These are phyloP conservation scores for Hypholoma fasciculare DNA, from an alignment of 768 basidiomycete species.

Conservation along the genomic window DNA sequence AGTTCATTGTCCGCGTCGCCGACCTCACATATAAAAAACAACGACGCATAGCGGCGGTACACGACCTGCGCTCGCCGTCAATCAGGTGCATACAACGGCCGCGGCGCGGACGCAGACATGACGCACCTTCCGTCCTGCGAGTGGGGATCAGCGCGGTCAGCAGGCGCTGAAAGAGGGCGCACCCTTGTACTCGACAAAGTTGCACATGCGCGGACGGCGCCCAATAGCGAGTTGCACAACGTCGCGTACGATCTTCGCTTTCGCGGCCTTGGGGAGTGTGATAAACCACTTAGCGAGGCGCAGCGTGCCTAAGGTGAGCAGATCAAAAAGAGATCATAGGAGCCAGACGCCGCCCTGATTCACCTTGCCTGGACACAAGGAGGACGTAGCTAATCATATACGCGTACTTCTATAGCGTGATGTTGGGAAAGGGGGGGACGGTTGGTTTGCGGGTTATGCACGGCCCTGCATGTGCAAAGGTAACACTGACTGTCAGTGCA, in stretches of 20 bases:
- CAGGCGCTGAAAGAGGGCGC: conserved; percentile 14
- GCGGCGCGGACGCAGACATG: neutral
- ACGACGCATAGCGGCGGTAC: conserved; percentile 91
- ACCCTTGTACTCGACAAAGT: conserved; percentile 97
- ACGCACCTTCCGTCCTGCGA: conserved; percentile 30
- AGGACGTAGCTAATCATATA: conserved; percentile 90
- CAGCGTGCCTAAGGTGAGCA: conserved; percentile 27
- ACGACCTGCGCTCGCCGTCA: conserved; percentile 57
- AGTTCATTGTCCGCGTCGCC: conserved; percentile 87
- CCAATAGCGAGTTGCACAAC: conserved; percentile 91
- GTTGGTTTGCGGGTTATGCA: too few relatives aligned
- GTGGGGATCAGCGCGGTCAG: neutral
- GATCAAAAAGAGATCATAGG: neutral
- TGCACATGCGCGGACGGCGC: conserved; percentile 89
- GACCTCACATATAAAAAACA: conserved; percentile 94
- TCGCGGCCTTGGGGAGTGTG: conserved; percentile 77
- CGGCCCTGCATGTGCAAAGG: too few relatives aligned
- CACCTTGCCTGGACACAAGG: conserved; percentile 89
- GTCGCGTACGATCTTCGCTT: conserved; percentile 93
- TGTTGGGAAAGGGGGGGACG: too few relatives aligned
- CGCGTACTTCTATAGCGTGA: too few relatives aligned
- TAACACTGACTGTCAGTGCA: too few relatives aligned
- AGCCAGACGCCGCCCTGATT: conserved; percentile 16
- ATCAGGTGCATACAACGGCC: neutral
- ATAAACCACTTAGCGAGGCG: conserved; percentile 96